Percentiles rank a stretch among this genome's conserved stretches.
Conservation (phyloP, 2,329 filamentous ascomycete genomes). For the Talaromyces sp. region DNA sequence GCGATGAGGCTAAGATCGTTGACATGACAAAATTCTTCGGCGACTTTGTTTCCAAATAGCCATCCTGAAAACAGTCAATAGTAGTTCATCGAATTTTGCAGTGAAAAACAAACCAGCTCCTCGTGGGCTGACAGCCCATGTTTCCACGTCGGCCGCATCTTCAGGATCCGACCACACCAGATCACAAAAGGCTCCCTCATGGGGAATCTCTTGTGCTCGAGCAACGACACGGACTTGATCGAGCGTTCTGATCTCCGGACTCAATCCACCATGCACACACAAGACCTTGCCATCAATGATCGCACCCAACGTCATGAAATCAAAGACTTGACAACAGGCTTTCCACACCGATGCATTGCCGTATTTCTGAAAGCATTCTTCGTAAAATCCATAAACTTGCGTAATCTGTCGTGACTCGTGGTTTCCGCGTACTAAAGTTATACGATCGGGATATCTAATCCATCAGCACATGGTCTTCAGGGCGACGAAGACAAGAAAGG, state of each 20-base stretch:
- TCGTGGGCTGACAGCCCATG: conserved; percentile 66
- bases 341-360: conserved; percentile 77
- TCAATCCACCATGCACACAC: conserved; percentile 69
- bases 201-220: conserved; percentile 70
- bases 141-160: conserved; percentile 65
- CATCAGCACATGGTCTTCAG: conserved; percentile 13
- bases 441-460: conserved; percentile 64
- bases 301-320: conserved; percentile 70
- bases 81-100: not conserved
- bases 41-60: conserved; percentile 68
- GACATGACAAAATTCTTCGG: conserved; percentile 73
- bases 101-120: conserved; percentile 54
- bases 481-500: not conserved
- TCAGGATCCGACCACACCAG: conserved; percentile 74
- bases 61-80: conserved; percentile 38
- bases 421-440: conserved; percentile 70
- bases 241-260: conserved; percentile 68
- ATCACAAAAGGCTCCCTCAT: conserved; percentile 74
- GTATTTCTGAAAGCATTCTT: conserved; percentile 73
- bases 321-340: conserved; percentile 73
- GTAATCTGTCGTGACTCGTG: conserved; percentile 76
- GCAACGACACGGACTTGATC: conserved; percentile 73
- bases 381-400: conserved; percentile 75
- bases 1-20: conserved; percentile 70
- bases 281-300: conserved; percentile 72